A percentile compares a stretch with the other conserved stretches of the same genome.
Conservation (phyloP, 805 yeast species). For the Kluyveromyces starmeri region DNA sequence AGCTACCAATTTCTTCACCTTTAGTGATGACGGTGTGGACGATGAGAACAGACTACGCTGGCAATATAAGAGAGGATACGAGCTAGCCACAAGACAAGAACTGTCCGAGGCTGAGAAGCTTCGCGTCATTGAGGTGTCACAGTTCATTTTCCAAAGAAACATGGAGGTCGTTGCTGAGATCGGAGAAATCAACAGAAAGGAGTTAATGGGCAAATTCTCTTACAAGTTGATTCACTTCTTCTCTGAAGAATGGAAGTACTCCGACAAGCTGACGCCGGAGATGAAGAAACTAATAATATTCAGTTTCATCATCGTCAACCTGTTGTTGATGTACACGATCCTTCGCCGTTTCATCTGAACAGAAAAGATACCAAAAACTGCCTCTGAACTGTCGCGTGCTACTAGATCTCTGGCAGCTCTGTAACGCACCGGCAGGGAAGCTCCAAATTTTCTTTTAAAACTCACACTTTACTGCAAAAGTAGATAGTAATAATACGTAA, state of each 20-base stretch:
- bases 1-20: conserved; percentile 57
- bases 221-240: conserved; percentile 38
- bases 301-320: conserved; percentile 8
- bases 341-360: conserved; percentile 6
- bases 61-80: conserved; percentile 66
- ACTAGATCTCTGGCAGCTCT: too few species aligned
- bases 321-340: conserved; percentile 8
- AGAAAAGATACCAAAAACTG: too few species aligned
- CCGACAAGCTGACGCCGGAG: conserved; percentile 14
- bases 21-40: conserved; percentile 50
- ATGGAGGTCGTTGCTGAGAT: conserved; percentile 54
- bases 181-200: conserved; percentile 53
- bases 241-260: conserved; percentile 27
- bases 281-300: conserved; percentile 9
- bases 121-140: conserved; percentile 60
- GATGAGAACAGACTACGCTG: conserved; percentile 60
- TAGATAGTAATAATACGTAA: too few species aligned
- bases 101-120: conserved; percentile 62
- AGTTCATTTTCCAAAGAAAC: conserved; percentile 56
- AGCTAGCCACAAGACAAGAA: conserved; percentile 62
- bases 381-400: too few species aligned
- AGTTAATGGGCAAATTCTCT: conserved; percentile 45
- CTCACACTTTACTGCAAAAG: too few species aligned
- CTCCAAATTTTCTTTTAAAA: too few species aligned
- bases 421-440: too few species aligned